These are phyloP conservation scores for Suillus ampliporus DNA, from an alignment of 768 basidiomycete genomes.

Conservation along the genomic window DNA sequence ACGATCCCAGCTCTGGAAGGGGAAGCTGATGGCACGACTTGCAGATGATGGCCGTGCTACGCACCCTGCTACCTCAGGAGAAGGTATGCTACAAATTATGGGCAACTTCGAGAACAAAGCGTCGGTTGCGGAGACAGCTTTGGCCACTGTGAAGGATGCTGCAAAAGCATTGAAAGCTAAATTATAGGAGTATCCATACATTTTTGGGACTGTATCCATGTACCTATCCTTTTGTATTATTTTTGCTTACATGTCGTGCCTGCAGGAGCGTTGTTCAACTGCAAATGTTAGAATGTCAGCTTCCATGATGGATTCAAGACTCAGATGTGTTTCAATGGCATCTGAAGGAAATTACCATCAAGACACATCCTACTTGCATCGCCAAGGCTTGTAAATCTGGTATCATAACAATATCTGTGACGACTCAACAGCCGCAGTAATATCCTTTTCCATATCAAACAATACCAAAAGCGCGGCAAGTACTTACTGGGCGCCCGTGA, in stretches of 20 bases:
- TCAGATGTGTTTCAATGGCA: not conserved
- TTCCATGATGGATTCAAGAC: not conserved
- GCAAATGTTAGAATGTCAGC: not conserved
- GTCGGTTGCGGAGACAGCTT: conserved; percentile 42
- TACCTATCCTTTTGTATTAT: not conserved
- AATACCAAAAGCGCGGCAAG: not conserved
- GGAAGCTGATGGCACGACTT: conserved; percentile 8
- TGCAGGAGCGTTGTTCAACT: not conserved
- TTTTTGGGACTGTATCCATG: not conserved
- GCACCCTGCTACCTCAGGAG: conserved; percentile 73
- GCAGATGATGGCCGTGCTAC: conserved; percentile 84
- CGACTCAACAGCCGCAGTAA: not conserved
- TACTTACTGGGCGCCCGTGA: not conserved
- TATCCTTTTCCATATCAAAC: not conserved
- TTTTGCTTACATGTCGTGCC: not conserved
- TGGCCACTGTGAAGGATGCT: conserved; percentile 60
- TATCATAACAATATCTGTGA: not conserved
- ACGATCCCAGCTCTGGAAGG: not conserved
- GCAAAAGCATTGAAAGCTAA: conserved; percentile 54
- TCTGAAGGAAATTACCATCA: no score
- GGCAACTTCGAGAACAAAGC: conserved; percentile 55
- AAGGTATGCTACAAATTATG: conserved; percentile 79
- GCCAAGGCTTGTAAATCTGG: not conserved
- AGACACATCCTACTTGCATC: not conserved
- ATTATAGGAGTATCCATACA: conserved; percentile 38